Conservation (phyloP, 768 basidiomycete genomes). For the Lentinula sp. region DNA sequence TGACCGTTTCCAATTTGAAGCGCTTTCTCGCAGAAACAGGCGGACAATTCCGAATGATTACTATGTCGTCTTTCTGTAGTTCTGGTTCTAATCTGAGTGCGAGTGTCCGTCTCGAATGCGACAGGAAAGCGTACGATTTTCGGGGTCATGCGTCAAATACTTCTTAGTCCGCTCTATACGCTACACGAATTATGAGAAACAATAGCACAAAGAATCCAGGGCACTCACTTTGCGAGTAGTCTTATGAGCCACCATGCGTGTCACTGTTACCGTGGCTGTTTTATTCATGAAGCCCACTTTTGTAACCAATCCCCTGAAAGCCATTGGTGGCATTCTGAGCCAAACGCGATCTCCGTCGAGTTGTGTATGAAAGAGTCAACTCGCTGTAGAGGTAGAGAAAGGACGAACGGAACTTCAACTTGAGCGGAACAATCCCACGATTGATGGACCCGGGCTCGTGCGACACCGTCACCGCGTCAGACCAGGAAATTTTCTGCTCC, state of each 20-base stretch:
- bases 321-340: constrained; percentile 68
- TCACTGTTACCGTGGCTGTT: constrained; percentile 79
- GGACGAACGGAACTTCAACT: too few relatives aligned
- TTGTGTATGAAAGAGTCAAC: too few relatives aligned
- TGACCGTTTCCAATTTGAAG: constrained; percentile 62
- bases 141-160: constrained; percentile 70
- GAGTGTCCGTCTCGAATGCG: background rate
- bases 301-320: constrained; percentile 68
- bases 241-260: constrained; percentile 66
- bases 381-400: background rate
- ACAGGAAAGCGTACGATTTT: constrained; percentile 46
- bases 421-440: too few relatives aligned
- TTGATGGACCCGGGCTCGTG: too few relatives aligned
- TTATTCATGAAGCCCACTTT: constrained; percentile 82
- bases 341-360: background rate
- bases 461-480: too few relatives aligned
- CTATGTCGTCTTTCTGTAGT: constrained; percentile 63
- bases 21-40: constrained; percentile 76
- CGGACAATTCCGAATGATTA: constrained; percentile 76
- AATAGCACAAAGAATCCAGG: background rate
- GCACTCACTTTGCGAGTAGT: constrained; percentile 67
- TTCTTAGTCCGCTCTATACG: constrained; percentile 73
- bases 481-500: too few relatives aligned
- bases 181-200: constrained; percentile 28
- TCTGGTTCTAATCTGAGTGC: constrained; percentile 27